Base-by-base conservation (phyloP, 306 rosid species). In the cucumber (Cucumis sativus) region DNA sequence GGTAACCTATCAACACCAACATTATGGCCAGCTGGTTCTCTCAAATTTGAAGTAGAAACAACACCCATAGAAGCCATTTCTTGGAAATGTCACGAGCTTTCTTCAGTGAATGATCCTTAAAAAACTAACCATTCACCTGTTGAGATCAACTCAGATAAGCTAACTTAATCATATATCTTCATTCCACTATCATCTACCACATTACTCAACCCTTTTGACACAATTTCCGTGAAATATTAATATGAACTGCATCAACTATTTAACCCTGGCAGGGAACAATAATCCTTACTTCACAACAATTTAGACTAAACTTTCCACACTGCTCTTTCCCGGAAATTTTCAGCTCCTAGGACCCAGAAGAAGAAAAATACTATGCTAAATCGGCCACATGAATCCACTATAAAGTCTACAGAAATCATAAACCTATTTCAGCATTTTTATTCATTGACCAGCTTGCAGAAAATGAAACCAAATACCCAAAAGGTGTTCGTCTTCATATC, bases 1-100 rank as follows among this genome's bases (percentile, higher is more conserved):
- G 97, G 98, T 78, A 94, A 82, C 82, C 88, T 89, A 83, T 90
- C 98, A 84, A 91, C 91, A 54, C 96, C 93, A 13, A 79, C 88
- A 63, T 85, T 84, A 78, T 88, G 92, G 62, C 88, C 92, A 82
- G 84, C 77, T 18, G 91, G 70, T 72, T 91, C 96, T 82, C 94
- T 87, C 86, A 88, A 43, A 76, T 88, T 86, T n/a, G 90, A 85
- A 35, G 91, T 72, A 76, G 96, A 96, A 57, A 86, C 97, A 58
- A 90, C 96, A 79, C 94, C 93, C 83, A 94, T 88, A 3, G 96
- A 90, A 21, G 94, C 88, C 98, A 94, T 94, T 63, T 59, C 58
- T 65, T 52, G 47, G 57, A 72, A 80, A 74, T 69, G 20, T 61
- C 61, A 75, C 35, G n/a, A 47, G 86, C 8, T 4, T 63, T 77